Conservation (phyloP, 306 rosid species). For the Potentilla sterilis region DNA sequence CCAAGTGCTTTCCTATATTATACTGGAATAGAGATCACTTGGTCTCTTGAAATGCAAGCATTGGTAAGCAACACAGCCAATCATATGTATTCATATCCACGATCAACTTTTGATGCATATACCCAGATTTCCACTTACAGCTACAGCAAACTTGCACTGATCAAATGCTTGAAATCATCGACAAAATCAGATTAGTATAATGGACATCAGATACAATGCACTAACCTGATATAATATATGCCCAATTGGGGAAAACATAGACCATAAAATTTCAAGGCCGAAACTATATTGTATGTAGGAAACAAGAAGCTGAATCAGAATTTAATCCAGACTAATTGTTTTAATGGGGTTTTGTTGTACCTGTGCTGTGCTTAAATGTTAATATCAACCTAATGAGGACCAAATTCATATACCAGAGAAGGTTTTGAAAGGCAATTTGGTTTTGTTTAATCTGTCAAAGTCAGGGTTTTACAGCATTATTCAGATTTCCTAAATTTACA, state of each 20-base stretch:
- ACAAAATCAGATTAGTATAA: slow-evolving; percentile 18
- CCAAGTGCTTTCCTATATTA: neutral
- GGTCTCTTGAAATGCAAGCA: slow-evolving; percentile 16
- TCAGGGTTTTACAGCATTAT: slow-evolving; percentile 38
- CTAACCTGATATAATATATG: slow-evolving; percentile 26
- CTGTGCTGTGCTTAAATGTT: slow-evolving; percentile 26
- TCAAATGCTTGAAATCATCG: slow-evolving; percentile 1
- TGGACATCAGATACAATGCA: slow-evolving; percentile 31
- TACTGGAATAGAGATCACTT: neutral
- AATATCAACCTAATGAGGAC: slow-evolving; percentile 21
- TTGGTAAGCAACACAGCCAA: neutral
- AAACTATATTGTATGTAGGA: neutral
- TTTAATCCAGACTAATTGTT: slow-evolving; percentile 30
- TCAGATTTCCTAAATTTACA: slow-evolving; percentile 30
- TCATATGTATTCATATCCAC: neutral
- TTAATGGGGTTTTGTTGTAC: slow-evolving; percentile 26
- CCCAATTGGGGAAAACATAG: slow-evolving; percentile 19
- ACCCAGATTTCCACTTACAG: slow-evolving; percentile 6
- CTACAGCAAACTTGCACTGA: neutral
- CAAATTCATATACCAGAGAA: slow-evolving; percentile 33
- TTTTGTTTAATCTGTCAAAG: slow-evolving; percentile 33
- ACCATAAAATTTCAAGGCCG: slow-evolving; percentile 54
- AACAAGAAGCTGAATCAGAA: slow-evolving; percentile 33
- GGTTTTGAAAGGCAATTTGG: slow-evolving; percentile 28
- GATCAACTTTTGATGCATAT: neutral